Evolutionary conservation across 108 stramenopile genomes (phyloP).

Genomic region (Stephanodiscus minutulus): DNA sequence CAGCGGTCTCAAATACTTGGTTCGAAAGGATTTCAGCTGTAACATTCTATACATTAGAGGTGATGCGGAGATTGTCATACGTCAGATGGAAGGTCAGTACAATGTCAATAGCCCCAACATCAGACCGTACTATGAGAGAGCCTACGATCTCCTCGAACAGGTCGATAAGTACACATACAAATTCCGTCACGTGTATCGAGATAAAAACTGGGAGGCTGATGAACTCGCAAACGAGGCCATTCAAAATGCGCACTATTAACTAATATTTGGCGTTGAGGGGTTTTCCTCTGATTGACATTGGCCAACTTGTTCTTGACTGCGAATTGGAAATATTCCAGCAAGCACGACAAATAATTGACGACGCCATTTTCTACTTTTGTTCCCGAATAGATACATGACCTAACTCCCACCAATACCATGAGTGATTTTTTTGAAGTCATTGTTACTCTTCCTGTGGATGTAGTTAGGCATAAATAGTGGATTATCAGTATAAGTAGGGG

Average conservation of each 20-base stretch:
- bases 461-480: too few species aligned
- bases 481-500: too few species aligned
- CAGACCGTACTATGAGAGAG: conserved; percentile 16
- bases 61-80: conserved; percentile 34
- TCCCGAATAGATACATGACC: too few species aligned
- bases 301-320: neutral
- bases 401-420: too few species aligned
- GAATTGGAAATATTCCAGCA: conserved; percentile 8
- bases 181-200: conserved; percentile 16
- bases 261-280: neutral
- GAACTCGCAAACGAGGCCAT: conserved; percentile 40
- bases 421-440: too few species aligned
- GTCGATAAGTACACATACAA: conserved; percentile 5
- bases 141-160: conserved; percentile 4
- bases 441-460: too few species aligned
- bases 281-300: conserved; percentile 40
- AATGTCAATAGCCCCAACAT: conserved; percentile 35
- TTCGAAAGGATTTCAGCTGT: conserved; percentile 10
- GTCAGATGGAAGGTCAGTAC: conserved; percentile 39
- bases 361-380: too few species aligned
- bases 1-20: conserved; percentile 20
- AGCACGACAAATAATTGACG: neutral
- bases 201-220: conserved; percentile 22
- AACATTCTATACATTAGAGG: conserved; percentile 28
- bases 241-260: too few species aligned